These are phyloP conservation scores for Bruguiera parviflora DNA, from an alignment of 345 rosid species.

Conservation along the genomic window DNA sequence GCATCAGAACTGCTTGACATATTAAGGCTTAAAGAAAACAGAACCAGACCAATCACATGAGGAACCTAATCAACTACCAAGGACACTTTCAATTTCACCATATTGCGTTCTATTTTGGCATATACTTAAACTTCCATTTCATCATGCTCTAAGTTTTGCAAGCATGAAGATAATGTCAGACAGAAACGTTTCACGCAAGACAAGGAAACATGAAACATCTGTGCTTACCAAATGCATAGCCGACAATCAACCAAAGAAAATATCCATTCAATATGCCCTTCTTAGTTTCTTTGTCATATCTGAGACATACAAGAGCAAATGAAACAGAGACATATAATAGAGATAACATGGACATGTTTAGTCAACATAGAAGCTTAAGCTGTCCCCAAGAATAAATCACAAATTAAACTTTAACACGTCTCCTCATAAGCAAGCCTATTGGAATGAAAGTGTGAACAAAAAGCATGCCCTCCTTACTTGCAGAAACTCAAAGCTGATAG, in stretches of 20 bases:
- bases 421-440: too few species aligned
- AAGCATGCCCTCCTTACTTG: too few species aligned
- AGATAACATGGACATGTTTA: not conserved
- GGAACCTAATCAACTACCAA: not conserved
- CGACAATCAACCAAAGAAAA: constrained; percentile 70
- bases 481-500: too few species aligned
- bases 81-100: not conserved
- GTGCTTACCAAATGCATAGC: constrained; percentile 74
- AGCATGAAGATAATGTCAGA: not conserved
- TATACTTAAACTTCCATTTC: not conserved
- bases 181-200: not conserved
- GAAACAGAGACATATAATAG: not conserved
- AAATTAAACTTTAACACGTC: too few species aligned
- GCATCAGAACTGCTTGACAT: not conserved
- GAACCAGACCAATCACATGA: not conserved
- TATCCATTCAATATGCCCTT: constrained; percentile 51
- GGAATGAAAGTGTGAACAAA: too few species aligned
- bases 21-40: not conserved
- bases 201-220: constrained; percentile 3
- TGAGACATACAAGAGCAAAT: constrained; percentile 22
- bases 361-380: too few species aligned
- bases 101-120: not conserved
- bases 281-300: constrained; percentile 70
- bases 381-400: too few species aligned
- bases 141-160: not conserved